Conservation (phyloP, 2,329 filamentous ascomycete genomes). For the Penicillium sp. region DNA sequence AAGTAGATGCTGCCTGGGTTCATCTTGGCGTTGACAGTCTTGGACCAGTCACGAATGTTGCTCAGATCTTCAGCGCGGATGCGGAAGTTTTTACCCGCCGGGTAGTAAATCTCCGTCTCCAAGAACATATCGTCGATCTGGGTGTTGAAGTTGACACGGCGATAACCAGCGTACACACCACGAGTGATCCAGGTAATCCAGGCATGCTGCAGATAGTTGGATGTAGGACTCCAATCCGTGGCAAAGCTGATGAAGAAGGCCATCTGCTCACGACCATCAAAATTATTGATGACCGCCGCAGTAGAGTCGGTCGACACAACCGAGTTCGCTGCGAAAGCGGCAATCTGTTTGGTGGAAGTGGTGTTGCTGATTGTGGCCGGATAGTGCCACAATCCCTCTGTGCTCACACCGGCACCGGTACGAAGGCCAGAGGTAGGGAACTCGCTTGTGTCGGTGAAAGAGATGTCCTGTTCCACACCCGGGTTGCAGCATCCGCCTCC, state of each 20-base stretch:
- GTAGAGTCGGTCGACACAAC: conserved; percentile 37
- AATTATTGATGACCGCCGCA: conserved; percentile 56
- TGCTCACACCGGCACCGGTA: conserved; percentile 45
- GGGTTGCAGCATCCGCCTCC: conserved; percentile 43
- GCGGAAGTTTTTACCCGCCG: conserved; percentile 46
- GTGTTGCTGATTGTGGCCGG: conserved; percentile 51
- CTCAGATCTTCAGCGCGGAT: conserved; percentile 45
- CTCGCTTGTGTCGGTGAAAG: conserved; percentile 48
- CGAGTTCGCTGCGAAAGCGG: conserved; percentile 46
- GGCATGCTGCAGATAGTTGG: conserved; percentile 55
- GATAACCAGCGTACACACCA: conserved; percentile 52
- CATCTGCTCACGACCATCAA: conserved; percentile 55
- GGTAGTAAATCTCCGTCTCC: conserved; percentile 46
- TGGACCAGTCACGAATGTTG: conserved; percentile 40
- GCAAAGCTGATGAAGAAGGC: conserved; percentile 55
- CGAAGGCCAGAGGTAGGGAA: conserved; percentile 53
- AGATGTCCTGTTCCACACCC: conserved; percentile 48
- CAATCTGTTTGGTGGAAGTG: conserved; percentile 50
- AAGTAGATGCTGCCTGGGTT: conserved; percentile 49
- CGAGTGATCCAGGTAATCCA: conserved; percentile 59
- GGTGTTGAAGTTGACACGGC: conserved; percentile 50
- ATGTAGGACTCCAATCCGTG: conserved; percentile 48
- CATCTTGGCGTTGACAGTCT: conserved; percentile 42
- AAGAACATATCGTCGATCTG: conserved; percentile 61
- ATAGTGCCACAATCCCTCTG: conserved; percentile 53